Base-by-base conservation (phyloP, 345 rosid genomes). In the Dovyalis caffra region DNA sequence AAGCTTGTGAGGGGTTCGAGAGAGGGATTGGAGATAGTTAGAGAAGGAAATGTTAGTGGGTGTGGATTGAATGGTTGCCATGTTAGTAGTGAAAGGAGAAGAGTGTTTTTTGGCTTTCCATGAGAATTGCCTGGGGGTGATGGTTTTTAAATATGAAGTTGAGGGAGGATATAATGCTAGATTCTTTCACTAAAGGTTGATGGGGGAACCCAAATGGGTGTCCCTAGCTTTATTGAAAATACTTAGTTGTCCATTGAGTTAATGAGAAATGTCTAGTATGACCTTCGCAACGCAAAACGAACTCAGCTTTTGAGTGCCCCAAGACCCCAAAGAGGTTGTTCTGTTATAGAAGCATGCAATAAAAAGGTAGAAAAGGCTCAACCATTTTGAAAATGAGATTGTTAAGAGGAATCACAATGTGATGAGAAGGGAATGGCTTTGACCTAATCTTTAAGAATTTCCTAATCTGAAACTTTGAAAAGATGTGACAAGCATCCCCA, bases 1-100 rank as follows among this genome's bases (percentile, higher is more conserved):
- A 29, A 94, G 96, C 80, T 88, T 88, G 66, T 82, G 94, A 65
- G 96, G 98, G 67, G 97, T 94, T 74, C 89, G 92, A 10, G 91
- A 85, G 43, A 94, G 96, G 72, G 96, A 84, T 14, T 83, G 85
- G 57, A 92, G 82, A 81, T 90, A 94, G 26, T 75, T 75, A 2
- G 78, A 71, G 78, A 81, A 77, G 83, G 71, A 76, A 75, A 75
- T 66, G 77, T 51, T 69, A 64, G 62, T 64, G 37, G 75, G 65
- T 40, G 78, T 45, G 68, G 84, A 78, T 78, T 74, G 71, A 70
- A 25, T 56, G 72, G 72, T 63, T 45, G 75, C 83, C 84, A 84
- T 81, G 51, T 23, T 80, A 74, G 74, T 68, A 64, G 78, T 53
- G 71, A 64, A 63, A 38, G 58, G 37, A 71, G 66, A 8, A n/a